Base-by-base conservation (phyloP, 179 eudicot genomes). In the Amaranthus tricolor region DNA sequence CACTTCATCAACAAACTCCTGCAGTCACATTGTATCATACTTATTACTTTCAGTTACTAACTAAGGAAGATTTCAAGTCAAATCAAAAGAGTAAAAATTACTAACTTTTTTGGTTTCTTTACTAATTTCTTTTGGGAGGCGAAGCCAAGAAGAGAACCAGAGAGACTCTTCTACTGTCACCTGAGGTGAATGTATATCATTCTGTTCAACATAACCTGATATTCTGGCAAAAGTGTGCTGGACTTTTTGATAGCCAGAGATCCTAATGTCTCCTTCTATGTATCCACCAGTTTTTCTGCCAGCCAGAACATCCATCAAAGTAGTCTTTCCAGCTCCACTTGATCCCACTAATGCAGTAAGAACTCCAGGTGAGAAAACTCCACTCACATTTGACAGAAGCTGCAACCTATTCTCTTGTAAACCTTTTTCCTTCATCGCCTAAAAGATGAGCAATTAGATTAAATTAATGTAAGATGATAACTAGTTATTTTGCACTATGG, bases 321-420 rank as follows among this genome's bases (percentile, higher is more conserved):
- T 95, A 55, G 99, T 95, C 85, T 95, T 95, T 49, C 97, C 99
- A 12, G 99, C 99, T 76, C 99, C 99, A 81, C 99, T 95, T 62
- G 97, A 85, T 21, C 99, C 99, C 61, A 95, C 92, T 71, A 95
- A 80, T 67, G 99, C 99, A 7, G 99, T 90, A 61, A 93, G 96
- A 60, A 91, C 91, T 66, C 99, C 98, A 13, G 99, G 99, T 3
- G 89, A 85, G 81, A 95, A 95, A 72, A 87, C 98, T 71, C 99
- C 99, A 72, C 95, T 90, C 54, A 93, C 95, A 60, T 79, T 77
- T 68, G 88, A 83, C 71, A 95, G 83, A 45, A 95, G 93, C 84
- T 95, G 95, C 84, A 95, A 72, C 81, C 68, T 93, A 71, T 77
- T 84, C 78, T 90, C 98, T 68, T 86, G 81, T 75, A 88, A 31